These are phyloP conservation scores for Mycena leptocephala DNA, from an alignment of 768 basidiomycete species.

Conservation along the genomic window DNA sequence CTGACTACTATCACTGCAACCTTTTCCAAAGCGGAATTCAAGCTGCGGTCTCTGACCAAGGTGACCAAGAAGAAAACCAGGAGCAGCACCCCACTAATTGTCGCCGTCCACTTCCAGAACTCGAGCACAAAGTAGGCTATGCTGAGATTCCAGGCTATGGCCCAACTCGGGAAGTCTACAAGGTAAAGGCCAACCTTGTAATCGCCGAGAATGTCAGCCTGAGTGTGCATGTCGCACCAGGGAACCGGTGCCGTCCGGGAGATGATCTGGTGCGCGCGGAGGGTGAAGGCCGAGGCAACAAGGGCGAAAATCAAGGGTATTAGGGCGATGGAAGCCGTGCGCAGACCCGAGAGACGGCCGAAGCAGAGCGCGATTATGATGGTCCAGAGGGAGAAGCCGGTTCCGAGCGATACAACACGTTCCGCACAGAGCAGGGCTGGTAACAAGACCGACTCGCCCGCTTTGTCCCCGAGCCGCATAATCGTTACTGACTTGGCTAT, in stretches of 20 bases:
- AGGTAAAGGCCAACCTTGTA: too few species aligned
- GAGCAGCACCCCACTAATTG: too few species aligned
- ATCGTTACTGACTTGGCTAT: not conserved
- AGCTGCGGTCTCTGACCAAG: too few species aligned
- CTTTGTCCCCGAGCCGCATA: not conserved
- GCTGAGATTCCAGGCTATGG: too few species aligned
- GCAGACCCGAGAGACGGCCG: not conserved
- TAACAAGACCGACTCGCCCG: not conserved
- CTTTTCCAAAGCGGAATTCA: too few species aligned
- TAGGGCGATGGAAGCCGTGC: not conserved
- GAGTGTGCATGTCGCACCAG: not conserved
- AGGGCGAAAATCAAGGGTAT: not conserved
- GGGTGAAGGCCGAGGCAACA: not conserved
- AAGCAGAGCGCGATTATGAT: not conserved
- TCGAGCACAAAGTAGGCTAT: too few species aligned
- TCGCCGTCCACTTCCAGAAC: too few species aligned
- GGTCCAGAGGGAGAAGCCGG: not conserved
- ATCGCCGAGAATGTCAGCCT: too few species aligned
- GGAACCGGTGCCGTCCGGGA: not conserved
- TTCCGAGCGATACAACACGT: conserved; percentile 2
- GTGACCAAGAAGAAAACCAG: too few species aligned
- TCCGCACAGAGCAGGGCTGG: conserved; percentile 9
- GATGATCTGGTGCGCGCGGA: not conserved
- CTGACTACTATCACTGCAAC: too few species aligned
- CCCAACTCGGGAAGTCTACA: too few species aligned